Evolutionary conservation across 1,139 yeast genomes (phyloP).

Genomic region (Pneumocystis canis): DNA sequence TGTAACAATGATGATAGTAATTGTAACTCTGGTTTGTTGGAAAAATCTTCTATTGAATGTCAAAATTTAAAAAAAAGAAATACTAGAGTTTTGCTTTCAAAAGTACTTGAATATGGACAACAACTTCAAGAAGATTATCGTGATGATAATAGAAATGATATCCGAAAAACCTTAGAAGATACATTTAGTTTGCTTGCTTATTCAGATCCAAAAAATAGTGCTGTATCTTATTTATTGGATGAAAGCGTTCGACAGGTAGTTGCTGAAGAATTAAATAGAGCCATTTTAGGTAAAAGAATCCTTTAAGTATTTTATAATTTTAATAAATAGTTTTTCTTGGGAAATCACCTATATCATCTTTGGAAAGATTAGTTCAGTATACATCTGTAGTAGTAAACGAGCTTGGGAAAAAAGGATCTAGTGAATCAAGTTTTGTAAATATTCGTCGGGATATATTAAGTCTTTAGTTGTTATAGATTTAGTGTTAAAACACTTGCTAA

Average conservation of each 20-base stretch:
- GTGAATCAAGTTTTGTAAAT: not conserved
- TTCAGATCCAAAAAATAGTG: constrained; percentile 30
- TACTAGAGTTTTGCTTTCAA: constrained; percentile 21
- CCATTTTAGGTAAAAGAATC: constrained; percentile 24
- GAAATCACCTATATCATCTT: not conserved
- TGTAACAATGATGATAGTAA: constrained; percentile 9
- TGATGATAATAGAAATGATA: constrained; percentile 21
- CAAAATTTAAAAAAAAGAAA: not conserved
- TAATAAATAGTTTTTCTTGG: not conserved
- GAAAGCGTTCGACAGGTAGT: constrained; percentile 27
- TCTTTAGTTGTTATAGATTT: not conserved
- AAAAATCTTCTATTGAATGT: not conserved
- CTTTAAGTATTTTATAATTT: not conserved
- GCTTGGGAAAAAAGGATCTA: not conserved
- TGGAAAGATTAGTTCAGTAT: not conserved
- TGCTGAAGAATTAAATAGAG: constrained; percentile 32
- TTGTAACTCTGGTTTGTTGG: constrained; percentile 4
- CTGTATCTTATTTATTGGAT: constrained; percentile 28
- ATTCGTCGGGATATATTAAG: not conserved
- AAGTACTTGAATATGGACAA: constrained; percentile 36
- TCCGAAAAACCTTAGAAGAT: constrained; percentile 26
- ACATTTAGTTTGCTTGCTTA: constrained; percentile 41
- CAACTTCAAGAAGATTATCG: constrained; percentile 29
- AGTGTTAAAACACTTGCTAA: not conserved
- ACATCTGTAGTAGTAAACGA: not conserved